Percentiles rank a stretch among this genome's conserved stretches.
phyloP scores from a whole-genome alignment of 305 asterid genomes.

The Fraxinus albicans region DNA sequence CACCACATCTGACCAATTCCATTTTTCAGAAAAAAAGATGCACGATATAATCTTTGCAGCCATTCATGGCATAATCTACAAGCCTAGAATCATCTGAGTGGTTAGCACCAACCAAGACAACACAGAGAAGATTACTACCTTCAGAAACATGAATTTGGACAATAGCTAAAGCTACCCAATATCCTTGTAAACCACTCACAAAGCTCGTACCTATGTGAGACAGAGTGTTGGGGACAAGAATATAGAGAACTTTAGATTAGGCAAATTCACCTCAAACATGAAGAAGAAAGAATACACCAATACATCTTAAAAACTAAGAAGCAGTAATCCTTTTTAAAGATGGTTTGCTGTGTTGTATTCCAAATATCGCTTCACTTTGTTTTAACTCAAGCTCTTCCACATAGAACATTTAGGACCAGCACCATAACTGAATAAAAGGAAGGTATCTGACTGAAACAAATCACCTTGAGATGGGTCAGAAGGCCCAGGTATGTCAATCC shows the following conservation, averaged over 20 bases:
- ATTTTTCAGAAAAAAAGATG: neutral
- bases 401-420: slow-evolving; percentile 6
- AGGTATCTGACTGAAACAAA: slow-evolving; percentile 26
- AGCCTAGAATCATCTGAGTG: neutral
- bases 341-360: neutral
- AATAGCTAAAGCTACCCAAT: neutral
- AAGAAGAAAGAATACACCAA: neutral
- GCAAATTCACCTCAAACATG: neutral
- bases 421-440: neutral
- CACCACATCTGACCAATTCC: neutral
- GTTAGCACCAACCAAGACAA: neutral
- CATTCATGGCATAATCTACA: neutral
- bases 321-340: neutral
- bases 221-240: neutral
- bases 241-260: neutral
- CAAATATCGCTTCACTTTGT: neutral
- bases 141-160: neutral
- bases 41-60: neutral
- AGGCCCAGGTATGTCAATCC: slow-evolving; percentile 74
- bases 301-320: neutral
- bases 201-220: neutral
- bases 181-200: neutral
- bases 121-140: neutral
- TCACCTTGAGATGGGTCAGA: slow-evolving; percentile 75
- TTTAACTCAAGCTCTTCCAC: slow-evolving; percentile 4